Evolutionary conservation across 345 rosid genomes (phyloP), one percentile per base, ranked within the genome.

Genomic region (Heritiera littoralis): DNA sequence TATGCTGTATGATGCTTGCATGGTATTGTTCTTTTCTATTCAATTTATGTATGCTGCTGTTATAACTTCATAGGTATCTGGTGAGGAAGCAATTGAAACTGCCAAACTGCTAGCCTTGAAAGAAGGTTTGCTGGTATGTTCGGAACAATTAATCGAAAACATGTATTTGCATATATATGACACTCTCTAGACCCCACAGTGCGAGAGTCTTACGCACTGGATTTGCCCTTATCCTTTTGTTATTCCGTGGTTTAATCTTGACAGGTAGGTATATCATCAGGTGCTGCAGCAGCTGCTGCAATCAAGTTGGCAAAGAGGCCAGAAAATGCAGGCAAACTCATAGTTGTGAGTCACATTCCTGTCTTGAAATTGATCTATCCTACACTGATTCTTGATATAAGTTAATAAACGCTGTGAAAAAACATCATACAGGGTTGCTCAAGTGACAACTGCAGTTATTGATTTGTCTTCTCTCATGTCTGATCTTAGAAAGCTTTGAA

Each of bases 211-310:
- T 23, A 23, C 28, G 28, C 28, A 23, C 28, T 23, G 28, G 28
- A 23, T 23, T 23, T 23, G 28, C 28, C 28, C 28, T 23, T 35
- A 35, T 63, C 10, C 30, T 32, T 5, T 56, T 61, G 11, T 56
- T 18, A 18, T 56, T 8, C 8, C 13, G 9, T 58, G 20, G 1
- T 28, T 56, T 56, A 48, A n/a, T 13, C 11, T 66, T 54, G 51
- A 40, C 81, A 88, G 92, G 89, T 85, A 3, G 92, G 90, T 72
- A 87, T 91, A 75, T 88, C 95, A 46, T 85, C 92, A 7, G 92
- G 93, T 55, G 90, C 93, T 49, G 90, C 89, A 14, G 80, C 90
- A 15, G 88, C 84, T 0, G 91, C 90, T 28, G 95, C 91, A 35
- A 86, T 87, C 20, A 81, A 67, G 73, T 7, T 87, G 75, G 91